Evolutionary conservation across 1,139 yeast genomes (phyloP).

Genomic region (Zygotorulaspora mrakii): DNA sequence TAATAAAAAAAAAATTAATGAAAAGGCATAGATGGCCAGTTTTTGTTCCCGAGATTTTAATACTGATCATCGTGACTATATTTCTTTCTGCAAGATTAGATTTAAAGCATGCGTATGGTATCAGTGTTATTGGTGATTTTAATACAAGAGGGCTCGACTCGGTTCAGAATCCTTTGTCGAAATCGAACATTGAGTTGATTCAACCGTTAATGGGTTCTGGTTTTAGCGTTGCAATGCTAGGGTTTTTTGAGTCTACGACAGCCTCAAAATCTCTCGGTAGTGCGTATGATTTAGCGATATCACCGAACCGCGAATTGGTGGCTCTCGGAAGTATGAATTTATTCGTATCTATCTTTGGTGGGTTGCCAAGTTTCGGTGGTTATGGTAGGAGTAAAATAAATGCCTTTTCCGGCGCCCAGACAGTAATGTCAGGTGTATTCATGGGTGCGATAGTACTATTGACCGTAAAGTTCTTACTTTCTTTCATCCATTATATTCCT

Average conservation of each 20-base stretch:
- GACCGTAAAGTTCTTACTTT: conserved; percentile 59
- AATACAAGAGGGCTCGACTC: conserved; percentile 42
- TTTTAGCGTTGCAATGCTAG: conserved; percentile 78
- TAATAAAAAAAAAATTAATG: conserved; percentile 42
- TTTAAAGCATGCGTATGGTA: conserved; percentile 54
- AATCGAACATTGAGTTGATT: conserved; percentile 31
- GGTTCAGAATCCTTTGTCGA: conserved; percentile 49
- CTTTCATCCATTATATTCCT: conserved; percentile 70
- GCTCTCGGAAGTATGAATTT: conserved; percentile 81
- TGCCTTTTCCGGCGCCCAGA: conserved; percentile 78
- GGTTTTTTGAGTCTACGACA: conserved; percentile 90
- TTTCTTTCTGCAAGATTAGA: conserved; percentile 49
- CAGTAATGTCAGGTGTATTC: conserved; percentile 77
- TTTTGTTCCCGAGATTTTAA: conserved; percentile 74
- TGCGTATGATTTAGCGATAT: conserved; percentile 59
- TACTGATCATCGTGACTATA: conserved; percentile 66
- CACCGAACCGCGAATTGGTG: conserved; percentile 71
- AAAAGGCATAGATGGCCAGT: conserved; percentile 38
- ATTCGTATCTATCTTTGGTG: conserved; percentile 61
- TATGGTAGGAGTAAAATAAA: conserved; percentile 91
- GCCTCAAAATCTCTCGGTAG: conserved; percentile 81
- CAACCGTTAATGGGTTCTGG: conserved; percentile 50
- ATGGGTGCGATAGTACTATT: conserved; percentile 72
- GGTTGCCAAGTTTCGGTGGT: conserved; percentile 93
- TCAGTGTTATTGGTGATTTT: conserved; percentile 69